phyloP scores from a whole-genome alignment of 768 basidiomycete species.

The Lactifluus piperatus region DNA sequence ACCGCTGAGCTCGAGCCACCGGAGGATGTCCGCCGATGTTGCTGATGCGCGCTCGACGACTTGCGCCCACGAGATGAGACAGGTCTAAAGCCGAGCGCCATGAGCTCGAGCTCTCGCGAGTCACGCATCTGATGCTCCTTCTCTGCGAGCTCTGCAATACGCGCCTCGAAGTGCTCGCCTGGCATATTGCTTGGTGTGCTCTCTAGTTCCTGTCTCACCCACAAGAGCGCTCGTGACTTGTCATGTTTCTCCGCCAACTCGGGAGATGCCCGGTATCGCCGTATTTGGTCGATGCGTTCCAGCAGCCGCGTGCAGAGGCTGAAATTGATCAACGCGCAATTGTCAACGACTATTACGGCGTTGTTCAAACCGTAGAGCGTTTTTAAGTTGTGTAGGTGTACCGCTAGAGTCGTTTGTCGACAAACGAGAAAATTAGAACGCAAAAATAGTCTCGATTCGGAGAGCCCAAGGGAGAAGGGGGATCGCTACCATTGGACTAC shows the following conservation, averaged over 20 bases:
- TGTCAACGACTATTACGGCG: conserved; percentile 19
- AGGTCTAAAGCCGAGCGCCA: no score
- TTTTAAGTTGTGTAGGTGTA: conserved; percentile 24
- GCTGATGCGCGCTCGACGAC: no score
- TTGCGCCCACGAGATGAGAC: no score
- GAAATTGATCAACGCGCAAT: no score
- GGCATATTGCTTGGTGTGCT: conserved; percentile 24
- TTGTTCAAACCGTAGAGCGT: background rate
- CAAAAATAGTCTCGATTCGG: no score
- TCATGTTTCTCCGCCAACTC: no score
- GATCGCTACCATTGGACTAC: no score
- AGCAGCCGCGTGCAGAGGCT: conserved; percentile 33
- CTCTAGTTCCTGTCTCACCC: conserved; percentile 33
- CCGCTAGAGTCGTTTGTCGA: conserved; percentile 23
- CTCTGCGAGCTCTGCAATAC: conserved; percentile 24
- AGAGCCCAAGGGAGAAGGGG: no score
- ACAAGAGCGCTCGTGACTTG: conserved; percentile 32
- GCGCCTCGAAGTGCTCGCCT: conserved; percentile 30
- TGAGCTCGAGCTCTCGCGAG: no score
- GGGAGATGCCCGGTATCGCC: no score
- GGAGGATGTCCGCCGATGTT: no score
- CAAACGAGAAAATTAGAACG: no score
- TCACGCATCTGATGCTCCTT: conserved; percentile 14
- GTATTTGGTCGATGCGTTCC: conserved; percentile 29
- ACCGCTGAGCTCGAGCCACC: background rate